Conservation (phyloP, 129 eudicot species). For the Centella asiatica region DNA sequence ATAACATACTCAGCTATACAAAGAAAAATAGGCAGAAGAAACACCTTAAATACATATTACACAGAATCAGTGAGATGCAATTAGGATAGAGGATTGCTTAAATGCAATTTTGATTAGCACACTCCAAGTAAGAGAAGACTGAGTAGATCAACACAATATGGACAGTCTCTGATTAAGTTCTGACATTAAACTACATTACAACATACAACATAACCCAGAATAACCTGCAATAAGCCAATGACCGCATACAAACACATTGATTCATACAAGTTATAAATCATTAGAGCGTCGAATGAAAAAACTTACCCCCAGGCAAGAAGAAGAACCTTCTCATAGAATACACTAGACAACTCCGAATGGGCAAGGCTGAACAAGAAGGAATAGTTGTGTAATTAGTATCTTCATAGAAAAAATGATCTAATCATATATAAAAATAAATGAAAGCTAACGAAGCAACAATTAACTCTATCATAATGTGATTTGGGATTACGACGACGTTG, state of each 20-base stretch:
- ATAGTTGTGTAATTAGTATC: background rate
- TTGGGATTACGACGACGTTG: no score
- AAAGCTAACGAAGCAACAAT: no score
- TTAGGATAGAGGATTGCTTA: background rate
- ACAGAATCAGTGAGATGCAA: background rate
- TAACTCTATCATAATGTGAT: no score
- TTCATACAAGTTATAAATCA: background rate
- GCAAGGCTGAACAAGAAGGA: conserved; percentile 65
- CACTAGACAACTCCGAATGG: conserved; percentile 88
- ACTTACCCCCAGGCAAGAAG: conserved; percentile 98
- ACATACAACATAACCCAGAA: background rate
- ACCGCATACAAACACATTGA: background rate
- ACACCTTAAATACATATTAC: background rate
- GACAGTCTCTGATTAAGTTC: background rate
- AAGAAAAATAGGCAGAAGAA: background rate
- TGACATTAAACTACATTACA: background rate
- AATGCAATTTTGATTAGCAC: background rate
- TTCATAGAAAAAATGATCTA: background rate
- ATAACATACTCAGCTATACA: no score
- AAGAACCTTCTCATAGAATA: conserved; percentile 94
- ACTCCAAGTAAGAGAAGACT: background rate
- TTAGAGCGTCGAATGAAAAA: background rate
- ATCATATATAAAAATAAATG: background rate
- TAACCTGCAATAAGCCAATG: background rate
- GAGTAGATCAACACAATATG: background rate